Evolutionary conservation across 1,284 basidiomycete species (phyloP).

Genomic region (Caloboletus inedulis): DNA sequence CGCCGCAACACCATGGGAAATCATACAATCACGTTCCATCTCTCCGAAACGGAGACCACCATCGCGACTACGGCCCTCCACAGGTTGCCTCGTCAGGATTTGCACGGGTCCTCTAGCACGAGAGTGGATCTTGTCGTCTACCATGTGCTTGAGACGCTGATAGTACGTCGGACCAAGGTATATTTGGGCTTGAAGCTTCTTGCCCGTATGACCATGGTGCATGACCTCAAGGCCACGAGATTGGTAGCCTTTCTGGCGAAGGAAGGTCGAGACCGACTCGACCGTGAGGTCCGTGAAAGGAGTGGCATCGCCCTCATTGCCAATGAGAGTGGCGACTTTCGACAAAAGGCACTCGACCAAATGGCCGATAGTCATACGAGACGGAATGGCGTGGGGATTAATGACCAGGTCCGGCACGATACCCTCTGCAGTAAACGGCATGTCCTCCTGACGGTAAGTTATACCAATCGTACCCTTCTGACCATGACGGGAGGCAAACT

Average conservation of each 20-base stretch:
- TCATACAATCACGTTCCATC: constrained; percentile 99
- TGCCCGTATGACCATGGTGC: constrained; percentile 98
- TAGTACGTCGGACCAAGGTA: constrained; percentile 99
- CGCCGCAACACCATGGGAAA: constrained; percentile 97
- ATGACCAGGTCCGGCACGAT: constrained; percentile 97
- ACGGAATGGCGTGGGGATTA: constrained; percentile 99
- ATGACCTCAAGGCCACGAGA: constrained; percentile 96
- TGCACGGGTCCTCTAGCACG: constrained; percentile 96
- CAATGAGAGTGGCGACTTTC: constrained; percentile 94
- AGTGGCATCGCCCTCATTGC: constrained; percentile 97
- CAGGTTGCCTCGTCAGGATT: constrained; percentile 96
- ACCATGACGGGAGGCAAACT: constrained; percentile 98
- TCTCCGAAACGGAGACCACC: constrained; percentile 99
- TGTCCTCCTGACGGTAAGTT: constrained; percentile 98
- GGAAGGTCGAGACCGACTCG: constrained; percentile 85
- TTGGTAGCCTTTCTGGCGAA: constrained; percentile 87
- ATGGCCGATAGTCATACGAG: constrained; percentile 99
- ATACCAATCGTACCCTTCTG: constrained; percentile 99
- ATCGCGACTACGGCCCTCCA: constrained; percentile 98
- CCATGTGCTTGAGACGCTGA: constrained; percentile 99
- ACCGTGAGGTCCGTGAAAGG: constrained; percentile 99
- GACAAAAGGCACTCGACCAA: constrained; percentile 97
- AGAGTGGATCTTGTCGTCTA: constrained; percentile 99
- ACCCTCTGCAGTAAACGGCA: constrained; percentile 98
- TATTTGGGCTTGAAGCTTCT: constrained; percentile 95